phyloP scores from a whole-genome alignment of 2,329 filamentous ascomycete genomes.

The Aspergillaceae sp. region DNA sequence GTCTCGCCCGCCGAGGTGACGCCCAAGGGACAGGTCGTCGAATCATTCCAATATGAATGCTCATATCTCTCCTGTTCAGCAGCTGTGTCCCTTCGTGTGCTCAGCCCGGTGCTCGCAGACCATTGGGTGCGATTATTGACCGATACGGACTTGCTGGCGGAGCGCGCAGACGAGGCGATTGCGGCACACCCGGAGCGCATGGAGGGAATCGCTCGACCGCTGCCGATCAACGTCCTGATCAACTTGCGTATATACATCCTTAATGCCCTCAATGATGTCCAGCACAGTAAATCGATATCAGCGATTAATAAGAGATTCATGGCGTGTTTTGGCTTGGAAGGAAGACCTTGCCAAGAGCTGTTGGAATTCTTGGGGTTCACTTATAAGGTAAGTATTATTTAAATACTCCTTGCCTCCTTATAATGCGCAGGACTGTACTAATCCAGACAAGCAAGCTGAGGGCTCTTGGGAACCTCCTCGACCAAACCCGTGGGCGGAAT shows the following conservation, averaged over 20 bases:
- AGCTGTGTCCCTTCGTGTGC: slow-evolving; percentile 44
- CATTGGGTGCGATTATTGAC: slow-evolving; percentile 45
- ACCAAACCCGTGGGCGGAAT: slow-evolving; percentile 22
- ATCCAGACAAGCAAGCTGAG: slow-evolving; percentile 19
- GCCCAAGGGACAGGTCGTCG: slow-evolving; percentile 27
- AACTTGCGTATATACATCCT: slow-evolving; percentile 52
- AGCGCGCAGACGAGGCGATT: slow-evolving; percentile 47
- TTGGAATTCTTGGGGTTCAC: slow-evolving; percentile 52
- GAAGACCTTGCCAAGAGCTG: slow-evolving; percentile 45
- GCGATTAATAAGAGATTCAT: slow-evolving; percentile 56
- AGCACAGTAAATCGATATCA: slow-evolving; percentile 47
- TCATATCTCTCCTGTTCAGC: slow-evolving; percentile 50
- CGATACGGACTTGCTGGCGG: slow-evolving; percentile 44
- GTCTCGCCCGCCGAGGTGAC: slow-evolving; percentile 14
- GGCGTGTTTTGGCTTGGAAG: slow-evolving; percentile 53
- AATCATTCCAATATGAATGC: slow-evolving; percentile 50
- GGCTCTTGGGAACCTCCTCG: slow-evolving; percentile 38
- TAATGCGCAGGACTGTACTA: background rate
- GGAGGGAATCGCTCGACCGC: slow-evolving; percentile 44
- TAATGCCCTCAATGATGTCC: slow-evolving; percentile 47
- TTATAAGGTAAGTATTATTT: slow-evolving; percentile 29
- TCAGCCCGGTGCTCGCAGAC: slow-evolving; percentile 44
- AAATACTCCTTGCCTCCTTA: background rate
- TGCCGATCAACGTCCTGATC: slow-evolving; percentile 46
- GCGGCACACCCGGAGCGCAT: slow-evolving; percentile 45